A percentile compares a stretch with the other conserved stretches of the same genome.
phyloP scores from a whole-genome alignment of 1,139 yeast species.

The Eremothecium sinecaudum region DNA sequence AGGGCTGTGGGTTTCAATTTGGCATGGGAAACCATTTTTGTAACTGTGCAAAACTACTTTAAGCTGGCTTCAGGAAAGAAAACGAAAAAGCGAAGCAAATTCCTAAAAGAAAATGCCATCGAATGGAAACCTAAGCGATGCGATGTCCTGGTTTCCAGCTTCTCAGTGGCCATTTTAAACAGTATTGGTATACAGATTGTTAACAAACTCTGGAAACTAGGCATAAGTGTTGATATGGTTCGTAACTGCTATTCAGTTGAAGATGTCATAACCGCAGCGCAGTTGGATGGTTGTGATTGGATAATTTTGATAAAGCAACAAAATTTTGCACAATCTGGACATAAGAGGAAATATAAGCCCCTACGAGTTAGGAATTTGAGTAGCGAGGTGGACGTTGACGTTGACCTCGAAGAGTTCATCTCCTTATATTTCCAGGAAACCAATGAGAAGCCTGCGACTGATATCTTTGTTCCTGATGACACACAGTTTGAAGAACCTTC shows the following conservation, averaged over 20 bases:
- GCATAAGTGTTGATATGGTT: slow-evolving; percentile 63
- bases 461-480: slow-evolving; percentile 16
- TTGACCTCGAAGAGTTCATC: slow-evolving; percentile 57
- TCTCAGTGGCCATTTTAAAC: slow-evolving; percentile 41
- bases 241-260: slow-evolving; percentile 49
- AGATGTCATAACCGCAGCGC: slow-evolving; percentile 57
- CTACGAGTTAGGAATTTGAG: slow-evolving; percentile 57
- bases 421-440: slow-evolving; percentile 39
- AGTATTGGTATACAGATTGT: slow-evolving; percentile 57
- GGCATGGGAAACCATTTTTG: slow-evolving; percentile 52
- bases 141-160: slow-evolving; percentile 69
- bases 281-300: slow-evolving; percentile 64
- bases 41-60: slow-evolving; percentile 40
- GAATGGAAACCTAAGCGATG: slow-evolving; percentile 52
- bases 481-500: slow-evolving; percentile 19
- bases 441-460: slow-evolving; percentile 11
- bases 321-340: slow-evolving; percentile 26
- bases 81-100: slow-evolving; percentile 31
- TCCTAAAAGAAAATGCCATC: slow-evolving; percentile 30
- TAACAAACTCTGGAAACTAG: slow-evolving; percentile 57
- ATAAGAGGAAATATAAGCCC: slow-evolving; percentile 57
- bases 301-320: slow-evolving; percentile 64
- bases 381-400: slow-evolving; percentile 55
- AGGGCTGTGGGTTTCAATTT: slow-evolving; percentile 81
- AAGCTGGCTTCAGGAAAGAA: slow-evolving; percentile 31